A percentile compares a stretch with the other conserved stretches of the same genome.
Conservation (phyloP, 2,329 filamentous ascomycete genomes). For the Pseudonectria buxi region DNA sequence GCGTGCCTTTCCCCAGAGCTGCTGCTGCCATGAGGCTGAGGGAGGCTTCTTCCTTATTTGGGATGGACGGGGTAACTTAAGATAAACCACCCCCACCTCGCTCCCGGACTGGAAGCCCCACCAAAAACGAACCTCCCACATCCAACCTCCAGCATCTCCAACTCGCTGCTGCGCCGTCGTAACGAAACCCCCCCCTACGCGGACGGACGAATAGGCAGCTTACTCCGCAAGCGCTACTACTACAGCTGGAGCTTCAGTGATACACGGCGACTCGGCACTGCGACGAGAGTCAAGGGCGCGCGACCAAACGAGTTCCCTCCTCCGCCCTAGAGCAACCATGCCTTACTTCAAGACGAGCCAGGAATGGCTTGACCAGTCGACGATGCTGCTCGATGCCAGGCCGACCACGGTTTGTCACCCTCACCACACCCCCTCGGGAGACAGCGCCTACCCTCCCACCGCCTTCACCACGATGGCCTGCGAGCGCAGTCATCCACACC, state of each 20-base stretch:
- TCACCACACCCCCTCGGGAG: slow-evolving; percentile 1
- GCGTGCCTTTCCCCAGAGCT: background rate
- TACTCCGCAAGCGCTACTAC: too few relatives aligned
- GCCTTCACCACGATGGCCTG: background rate
- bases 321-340: slow-evolving; percentile 43
- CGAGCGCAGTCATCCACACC: background rate
- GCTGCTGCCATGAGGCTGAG: too few relatives aligned
- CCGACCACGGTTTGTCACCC: slow-evolving; percentile 64
- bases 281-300: too few relatives aligned
- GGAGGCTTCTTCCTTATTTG: background rate
- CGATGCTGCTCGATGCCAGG: slow-evolving; percentile 76
- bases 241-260: too few relatives aligned
- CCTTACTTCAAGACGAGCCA: slow-evolving; percentile 76
- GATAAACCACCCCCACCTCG: background rate
- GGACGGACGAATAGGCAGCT: too few relatives aligned
- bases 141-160: slow-evolving; percentile 4
- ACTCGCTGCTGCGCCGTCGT: background rate
- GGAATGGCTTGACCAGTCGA: slow-evolving; percentile 86
- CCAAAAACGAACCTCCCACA: slow-evolving; percentile 6
- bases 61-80: background rate
- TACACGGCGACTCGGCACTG: too few relatives aligned
- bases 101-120: slow-evolving; percentile 6
- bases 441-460: slow-evolving; percentile 3
- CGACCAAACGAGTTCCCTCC: too few relatives aligned
- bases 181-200: background rate